Conservation (phyloP, 768 basidiomycete species). For the Chalciporus sphaerocephalus region DNA sequence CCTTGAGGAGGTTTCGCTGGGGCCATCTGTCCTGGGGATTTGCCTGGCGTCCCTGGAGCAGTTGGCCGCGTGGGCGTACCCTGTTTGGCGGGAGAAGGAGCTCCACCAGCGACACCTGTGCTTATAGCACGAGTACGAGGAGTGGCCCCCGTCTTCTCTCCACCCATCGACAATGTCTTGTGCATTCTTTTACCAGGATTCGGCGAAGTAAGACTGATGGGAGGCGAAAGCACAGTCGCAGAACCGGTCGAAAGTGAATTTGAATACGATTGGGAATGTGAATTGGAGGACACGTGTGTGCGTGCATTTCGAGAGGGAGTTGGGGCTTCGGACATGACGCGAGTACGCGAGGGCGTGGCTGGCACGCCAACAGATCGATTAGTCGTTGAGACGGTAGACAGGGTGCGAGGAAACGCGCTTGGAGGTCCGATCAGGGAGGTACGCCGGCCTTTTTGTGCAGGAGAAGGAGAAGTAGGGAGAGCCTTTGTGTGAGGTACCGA, state of each 20-base stretch:
- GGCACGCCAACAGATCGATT: conserved; percentile 21
- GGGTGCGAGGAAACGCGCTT: conserved; percentile 22
- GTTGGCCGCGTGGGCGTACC: conserved; percentile 12
- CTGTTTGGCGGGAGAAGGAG: conserved; percentile 11
- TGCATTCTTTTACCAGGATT: conserved; percentile 33
- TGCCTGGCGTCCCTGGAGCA: conserved; percentile 15
- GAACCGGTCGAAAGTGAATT: conserved; percentile 25
- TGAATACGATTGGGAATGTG: conserved; percentile 21
- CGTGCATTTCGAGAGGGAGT: conserved; percentile 24
- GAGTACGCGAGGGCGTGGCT: conserved; percentile 37
- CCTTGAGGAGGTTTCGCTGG: conserved; percentile 17
- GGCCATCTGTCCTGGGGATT: conserved; percentile 13
- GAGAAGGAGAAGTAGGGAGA: conserved; percentile 26
- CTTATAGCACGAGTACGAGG: conserved; percentile 20
- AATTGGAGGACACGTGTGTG: conserved; percentile 17
- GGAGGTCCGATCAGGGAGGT: conserved; percentile 28
- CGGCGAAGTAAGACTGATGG: conserved; percentile 39
- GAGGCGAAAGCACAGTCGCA: conserved; percentile 24
- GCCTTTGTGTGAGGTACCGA: conserved; percentile 35
- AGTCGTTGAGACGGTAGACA: conserved; percentile 17
- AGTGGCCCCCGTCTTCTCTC: not conserved
- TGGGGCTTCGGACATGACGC: conserved; percentile 43
- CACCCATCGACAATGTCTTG: conserved; percentile 25
- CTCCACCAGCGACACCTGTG: conserved; percentile 4
- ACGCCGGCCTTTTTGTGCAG: conserved; percentile 24